phyloP scores from a whole-genome alignment of 148 eudicot species.

The Pharnaceum exiguum region DNA sequence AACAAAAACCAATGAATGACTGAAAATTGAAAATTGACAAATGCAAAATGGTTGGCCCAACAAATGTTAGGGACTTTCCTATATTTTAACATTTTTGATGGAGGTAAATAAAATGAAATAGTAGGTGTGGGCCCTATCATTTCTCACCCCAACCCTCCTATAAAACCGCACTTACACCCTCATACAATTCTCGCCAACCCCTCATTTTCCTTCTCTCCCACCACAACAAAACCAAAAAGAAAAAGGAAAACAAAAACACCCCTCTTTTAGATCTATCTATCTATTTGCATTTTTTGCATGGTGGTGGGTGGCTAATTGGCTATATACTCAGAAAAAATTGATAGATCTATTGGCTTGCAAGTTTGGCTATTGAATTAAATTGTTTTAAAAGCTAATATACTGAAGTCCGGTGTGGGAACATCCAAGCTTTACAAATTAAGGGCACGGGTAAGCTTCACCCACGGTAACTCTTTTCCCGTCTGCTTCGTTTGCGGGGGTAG shows the following conservation, averaged over 20 bases:
- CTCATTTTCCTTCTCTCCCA: slow-evolving; percentile 1
- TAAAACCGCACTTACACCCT: slow-evolving; percentile 31
- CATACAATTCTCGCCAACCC: slow-evolving; percentile 66
- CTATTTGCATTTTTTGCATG: no score
- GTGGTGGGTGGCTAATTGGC: no score
- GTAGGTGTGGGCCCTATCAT: slow-evolving; percentile 1
- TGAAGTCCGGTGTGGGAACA: slow-evolving; percentile 81
- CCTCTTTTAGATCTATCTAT: no score
- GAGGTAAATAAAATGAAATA: no score
- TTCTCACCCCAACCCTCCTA: slow-evolving; percentile 20
- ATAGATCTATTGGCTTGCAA: not conserved
- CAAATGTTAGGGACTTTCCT: no score
- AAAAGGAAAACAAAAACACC: no score
- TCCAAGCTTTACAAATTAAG: slow-evolving; percentile 1
- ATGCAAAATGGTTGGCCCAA: not conserved
- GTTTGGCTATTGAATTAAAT: not conserved
- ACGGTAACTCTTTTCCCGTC: slow-evolving; percentile 16
- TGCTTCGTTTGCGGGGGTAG: slow-evolving; percentile 98
- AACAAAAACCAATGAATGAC: no score
- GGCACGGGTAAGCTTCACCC: not conserved
- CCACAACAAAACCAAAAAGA: not conserved
- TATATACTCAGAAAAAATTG: no score
- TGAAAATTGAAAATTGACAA: not conserved
- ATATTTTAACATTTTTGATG: no score
- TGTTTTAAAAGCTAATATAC: not conserved